phyloP scores from a whole-genome alignment of 2,329 filamentous ascomycete species.

The Claviceps africana region DNA sequence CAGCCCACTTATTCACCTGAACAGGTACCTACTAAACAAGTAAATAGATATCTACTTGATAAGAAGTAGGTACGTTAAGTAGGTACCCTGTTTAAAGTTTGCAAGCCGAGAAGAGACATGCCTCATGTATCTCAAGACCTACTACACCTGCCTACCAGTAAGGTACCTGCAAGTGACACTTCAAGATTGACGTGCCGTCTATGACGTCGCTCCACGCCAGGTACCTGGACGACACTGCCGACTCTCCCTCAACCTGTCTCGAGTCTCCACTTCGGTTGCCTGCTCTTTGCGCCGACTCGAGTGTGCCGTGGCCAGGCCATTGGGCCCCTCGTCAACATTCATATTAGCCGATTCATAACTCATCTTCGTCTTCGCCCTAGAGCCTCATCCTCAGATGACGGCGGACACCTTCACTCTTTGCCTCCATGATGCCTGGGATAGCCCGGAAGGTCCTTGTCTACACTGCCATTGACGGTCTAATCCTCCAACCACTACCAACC shows the following conservation, averaged over 20 bases:
- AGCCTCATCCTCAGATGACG: neutral
- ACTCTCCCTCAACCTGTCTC: too few relatives aligned
- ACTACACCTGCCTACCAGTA: too few relatives aligned
- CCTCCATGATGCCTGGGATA: conserved; percentile 52
- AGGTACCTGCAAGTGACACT: too few relatives aligned
- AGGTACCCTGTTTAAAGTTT: too few relatives aligned
- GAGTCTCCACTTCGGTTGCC: neutral
- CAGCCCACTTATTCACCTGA: too few relatives aligned
- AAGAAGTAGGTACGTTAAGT: too few relatives aligned
- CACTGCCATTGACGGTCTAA: conserved; percentile 68
- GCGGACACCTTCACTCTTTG: neutral
- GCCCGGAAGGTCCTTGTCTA: conserved; percentile 69
- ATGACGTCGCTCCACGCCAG: neutral
- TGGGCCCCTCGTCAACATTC: neutral
- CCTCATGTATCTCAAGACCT: too few relatives aligned
- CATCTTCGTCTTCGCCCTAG: neutral
- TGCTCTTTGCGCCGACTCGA: too few relatives aligned
- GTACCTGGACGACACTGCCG: neutral
- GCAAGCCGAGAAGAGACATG: neutral
- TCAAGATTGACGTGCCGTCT: neutral
- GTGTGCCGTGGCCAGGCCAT: too few relatives aligned
- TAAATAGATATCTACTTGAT: too few relatives aligned
- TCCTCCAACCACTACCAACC: conserved; percentile 57
- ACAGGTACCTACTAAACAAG: too few relatives aligned
- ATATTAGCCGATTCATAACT: neutral